Evolutionary conservation across 2,329 filamentous ascomycete genomes (phyloP).

Genomic region (Fusarium poae): DNA sequence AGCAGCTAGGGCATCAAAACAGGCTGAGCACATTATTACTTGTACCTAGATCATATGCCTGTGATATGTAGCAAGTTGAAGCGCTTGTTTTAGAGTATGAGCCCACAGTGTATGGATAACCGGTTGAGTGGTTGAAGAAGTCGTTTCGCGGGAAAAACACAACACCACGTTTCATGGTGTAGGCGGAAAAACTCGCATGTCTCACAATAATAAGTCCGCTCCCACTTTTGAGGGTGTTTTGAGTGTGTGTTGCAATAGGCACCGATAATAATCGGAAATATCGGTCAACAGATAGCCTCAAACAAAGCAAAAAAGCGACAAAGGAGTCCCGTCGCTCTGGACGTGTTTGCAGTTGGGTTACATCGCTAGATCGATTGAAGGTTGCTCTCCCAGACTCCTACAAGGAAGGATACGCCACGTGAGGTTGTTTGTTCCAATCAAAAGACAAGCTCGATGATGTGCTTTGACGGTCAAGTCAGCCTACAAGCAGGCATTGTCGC

Average conservation of each 20-base stretch:
- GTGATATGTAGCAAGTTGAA: slow-evolving; percentile 12
- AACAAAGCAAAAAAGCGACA: slow-evolving; percentile 22
- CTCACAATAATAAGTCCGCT: slow-evolving; percentile 8
- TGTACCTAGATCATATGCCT: slow-evolving; percentile 9
- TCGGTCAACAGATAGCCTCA: slow-evolving; percentile 4
- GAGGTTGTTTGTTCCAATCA: slow-evolving; percentile 35
- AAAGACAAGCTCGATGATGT: slow-evolving; percentile 1
- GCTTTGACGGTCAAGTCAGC: slow-evolving; percentile 14
- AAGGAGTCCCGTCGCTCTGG: slow-evolving; percentile 28
- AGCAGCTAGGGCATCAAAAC: slow-evolving; percentile 14
- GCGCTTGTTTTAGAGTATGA: slow-evolving; percentile 4
- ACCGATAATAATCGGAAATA: slow-evolving; percentile 34
- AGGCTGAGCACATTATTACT: slow-evolving; percentile 5
- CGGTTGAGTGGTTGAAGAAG: slow-evolving; percentile 4
- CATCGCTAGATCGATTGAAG: slow-evolving; percentile 35
- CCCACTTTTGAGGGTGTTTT: not conserved
- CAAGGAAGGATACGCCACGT: slow-evolving; percentile 29
- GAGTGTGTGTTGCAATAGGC: not conserved
- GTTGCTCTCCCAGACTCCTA: slow-evolving; percentile 14
- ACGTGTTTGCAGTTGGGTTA: slow-evolving; percentile 26
- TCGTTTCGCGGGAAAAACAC: slow-evolving; percentile 21
- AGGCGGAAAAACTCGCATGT: slow-evolving; percentile 32
- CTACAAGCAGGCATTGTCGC: slow-evolving; percentile 21
- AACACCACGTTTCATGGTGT: slow-evolving; percentile 34
- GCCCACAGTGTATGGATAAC: slow-evolving; percentile 8